Evolutionary conservation across 495 filamentous ascomycete genomes (phyloP), one percentile per base, ranked within the genome.

Genomic region (Annulohypoxylon stygium): DNA sequence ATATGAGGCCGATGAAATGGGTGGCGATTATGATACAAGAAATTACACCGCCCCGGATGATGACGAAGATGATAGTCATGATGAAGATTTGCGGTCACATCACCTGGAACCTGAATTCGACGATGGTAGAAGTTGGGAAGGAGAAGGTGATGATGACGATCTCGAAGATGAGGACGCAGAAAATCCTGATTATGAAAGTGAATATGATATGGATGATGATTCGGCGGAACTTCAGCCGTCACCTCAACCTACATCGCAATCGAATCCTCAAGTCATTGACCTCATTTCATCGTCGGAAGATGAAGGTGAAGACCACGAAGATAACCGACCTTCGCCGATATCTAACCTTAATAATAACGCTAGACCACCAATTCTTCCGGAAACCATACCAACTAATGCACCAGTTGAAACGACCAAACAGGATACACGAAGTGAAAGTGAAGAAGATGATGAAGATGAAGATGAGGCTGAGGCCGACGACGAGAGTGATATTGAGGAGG

Each of bases 211-310:
- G 64, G 67, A 63, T 36, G 69, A 73, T 9, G 59, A 69, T 4
- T 61, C 64, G 0, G 43, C 50, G 41, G 58, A 66, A 39, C 41
- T 64, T n/a, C 70, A 61, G 30, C 63, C 47, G 18, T 39, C 60
- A 37, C 14, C 36, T 43, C 67, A 26, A 30, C 45, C 60, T 30
- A 50, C 55, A 34, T 51, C 63, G 37, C 69, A 73, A n/a, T 45
- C 70, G n/a, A 67, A 62, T 11, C 81, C 81, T 55, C 73, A 77
- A 2, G 75, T 83, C 16, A 82, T 83, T 57, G 78, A 79, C 63
- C 71, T 83, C 8, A 74, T 83, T 4, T 83, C 81, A 48, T 80
- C 80, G 25, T 82, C 80, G 0, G 81, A 83, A 43, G 81, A 82
- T 39, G 81, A 81, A 61, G 61, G 34, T 9, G 79, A 74, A 39